Evolutionary conservation across 495 filamentous ascomycete genomes (phyloP).

Genomic region (Trichoderma asperelloides): DNA sequence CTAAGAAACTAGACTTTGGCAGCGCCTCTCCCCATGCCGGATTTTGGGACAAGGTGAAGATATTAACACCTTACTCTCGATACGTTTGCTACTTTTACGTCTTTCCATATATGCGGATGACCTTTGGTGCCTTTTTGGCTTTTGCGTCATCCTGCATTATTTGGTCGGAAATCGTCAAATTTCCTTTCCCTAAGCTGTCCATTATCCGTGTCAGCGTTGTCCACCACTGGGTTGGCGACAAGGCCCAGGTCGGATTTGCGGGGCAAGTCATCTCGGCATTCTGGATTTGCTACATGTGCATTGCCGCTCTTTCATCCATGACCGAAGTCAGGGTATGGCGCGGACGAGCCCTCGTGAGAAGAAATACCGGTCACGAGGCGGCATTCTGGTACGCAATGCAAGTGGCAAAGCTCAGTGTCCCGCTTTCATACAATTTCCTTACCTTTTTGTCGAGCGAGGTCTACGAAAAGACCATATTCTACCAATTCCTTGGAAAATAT

Average conservation of each 20-base stretch:
- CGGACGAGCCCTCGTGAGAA: constrained; percentile 77
- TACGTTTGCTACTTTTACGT: constrained; percentile 65
- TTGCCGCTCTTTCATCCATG: constrained; percentile 74
- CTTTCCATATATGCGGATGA: constrained; percentile 53
- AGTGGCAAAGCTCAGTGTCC: constrained; percentile 82
- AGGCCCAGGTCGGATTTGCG: constrained; percentile 68
- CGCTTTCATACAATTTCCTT: constrained; percentile 90
- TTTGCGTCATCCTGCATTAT: constrained; percentile 73
- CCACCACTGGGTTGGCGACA: constrained; percentile 56
- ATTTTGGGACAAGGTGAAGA: constrained; percentile 40
- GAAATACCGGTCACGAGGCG: constrained; percentile 83
- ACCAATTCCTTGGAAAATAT: constrained; percentile 70
- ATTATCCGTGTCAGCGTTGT: constrained; percentile 79
- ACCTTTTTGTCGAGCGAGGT: constrained; percentile 67
- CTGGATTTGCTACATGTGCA: constrained; percentile 90
- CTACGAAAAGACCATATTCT: constrained; percentile 69
- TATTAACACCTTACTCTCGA: constrained; percentile 80
- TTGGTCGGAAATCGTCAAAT: constrained; percentile 86
- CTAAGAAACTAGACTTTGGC: constrained; percentile 70
- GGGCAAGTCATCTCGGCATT: constrained; percentile 74
- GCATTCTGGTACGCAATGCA: constrained; percentile 93
- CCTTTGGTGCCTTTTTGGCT: constrained; percentile 55
- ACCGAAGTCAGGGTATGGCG: constrained; percentile 91
- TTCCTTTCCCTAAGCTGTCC: constrained; percentile 62
- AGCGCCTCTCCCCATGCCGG: constrained; percentile 46